Conservation (phyloP, 495 filamentous ascomycete genomes). For the Aspergillus diversus region DNA sequence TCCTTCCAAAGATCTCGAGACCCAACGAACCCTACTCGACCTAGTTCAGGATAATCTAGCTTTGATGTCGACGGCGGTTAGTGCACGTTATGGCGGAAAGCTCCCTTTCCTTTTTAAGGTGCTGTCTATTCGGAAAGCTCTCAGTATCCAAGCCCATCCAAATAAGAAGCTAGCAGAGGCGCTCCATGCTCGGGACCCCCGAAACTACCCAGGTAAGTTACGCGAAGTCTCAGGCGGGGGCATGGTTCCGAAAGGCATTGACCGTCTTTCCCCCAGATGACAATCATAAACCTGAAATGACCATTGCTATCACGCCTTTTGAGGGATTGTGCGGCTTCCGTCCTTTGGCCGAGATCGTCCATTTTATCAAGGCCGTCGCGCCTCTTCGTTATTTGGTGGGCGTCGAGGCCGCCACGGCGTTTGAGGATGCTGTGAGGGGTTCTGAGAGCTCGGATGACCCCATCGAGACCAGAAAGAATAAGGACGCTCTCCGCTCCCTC, state of each 20-base stretch:
- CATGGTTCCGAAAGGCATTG: not conserved
- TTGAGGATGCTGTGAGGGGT: constrained; percentile 67
- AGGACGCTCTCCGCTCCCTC: constrained; percentile 71
- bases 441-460: constrained; percentile 64
- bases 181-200: constrained; percentile 81
- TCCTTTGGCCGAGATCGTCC: constrained; percentile 79
- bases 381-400: constrained; percentile 79
- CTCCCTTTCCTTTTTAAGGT: constrained; percentile 98
- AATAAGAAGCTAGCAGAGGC: constrained; percentile 96
- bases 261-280: constrained; percentile 62
- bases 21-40: constrained; percentile 85
- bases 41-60: constrained; percentile 86
- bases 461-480: constrained; percentile 67
- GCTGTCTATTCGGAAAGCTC: constrained; percentile 87
- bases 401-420: constrained; percentile 64
- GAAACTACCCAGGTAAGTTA: constrained; percentile 81
- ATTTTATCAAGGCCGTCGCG: constrained; percentile 77
- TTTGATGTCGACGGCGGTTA: constrained; percentile 72
- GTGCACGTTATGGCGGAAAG: constrained; percentile 72
- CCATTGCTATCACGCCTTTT: constrained; percentile 93
- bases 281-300: constrained; percentile 99
- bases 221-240: not conserved
- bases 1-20: constrained; percentile 84
- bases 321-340: constrained; percentile 96
- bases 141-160: constrained; percentile 96